Base-by-base conservation (phyloP, 2,329 filamentous ascomycete genomes). In the Sordariomycetes sp. region DNA sequence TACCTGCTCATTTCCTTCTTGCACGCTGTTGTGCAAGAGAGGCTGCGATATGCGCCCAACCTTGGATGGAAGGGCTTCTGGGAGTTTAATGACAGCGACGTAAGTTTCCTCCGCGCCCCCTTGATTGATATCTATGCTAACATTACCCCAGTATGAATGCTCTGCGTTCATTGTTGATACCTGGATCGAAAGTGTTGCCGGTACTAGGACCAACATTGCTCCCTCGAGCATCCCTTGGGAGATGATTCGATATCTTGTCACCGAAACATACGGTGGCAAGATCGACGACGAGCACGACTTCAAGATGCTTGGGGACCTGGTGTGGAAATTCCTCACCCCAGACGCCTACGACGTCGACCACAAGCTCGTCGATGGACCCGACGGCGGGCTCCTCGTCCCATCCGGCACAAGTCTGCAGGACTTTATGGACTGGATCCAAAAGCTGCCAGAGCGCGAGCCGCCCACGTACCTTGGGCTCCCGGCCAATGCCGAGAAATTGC, bases 71-170 rank as follows among this genome's bases (percentile, higher is more conserved):
- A 94, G 66, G 86, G 87, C 35, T 94, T 95, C 71, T 98, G 93
- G 92, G 93, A 98, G 61, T 98, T 98, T 60, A 98, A 98, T 55
- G 93, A 98, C 59, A 94, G 88, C 47, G 92, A 98, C 61, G 86
- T 93, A 75, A 83, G 85, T 79, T 45, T 12, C 33, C n/a, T 34
- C n/a, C 20, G 5, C 24, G 10, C 14, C 14, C 33, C 8, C 30
- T 10, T 31, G 33, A 29, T 26, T 30, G 19, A 23, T 17, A 28
- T 9, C 6, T 17, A 39, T 38, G 31, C 36, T 43, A 34, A 41
- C 43, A 26, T 27, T 11, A 14, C 29, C 24, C 28, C 35, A 92
- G 84, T 96, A 96, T 59, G 90, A 98, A 71, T 98, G 92, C 63
- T 94, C 85, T 30, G 86, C 86, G 35, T 92, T 86, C 58, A 93